A percentile compares a stretch with the other conserved stretches of the same genome.
These are phyloP conservation scores for Rhodamnia rubescens DNA, from an alignment of 345 rosid genomes.

Conservation along the genomic window DNA sequence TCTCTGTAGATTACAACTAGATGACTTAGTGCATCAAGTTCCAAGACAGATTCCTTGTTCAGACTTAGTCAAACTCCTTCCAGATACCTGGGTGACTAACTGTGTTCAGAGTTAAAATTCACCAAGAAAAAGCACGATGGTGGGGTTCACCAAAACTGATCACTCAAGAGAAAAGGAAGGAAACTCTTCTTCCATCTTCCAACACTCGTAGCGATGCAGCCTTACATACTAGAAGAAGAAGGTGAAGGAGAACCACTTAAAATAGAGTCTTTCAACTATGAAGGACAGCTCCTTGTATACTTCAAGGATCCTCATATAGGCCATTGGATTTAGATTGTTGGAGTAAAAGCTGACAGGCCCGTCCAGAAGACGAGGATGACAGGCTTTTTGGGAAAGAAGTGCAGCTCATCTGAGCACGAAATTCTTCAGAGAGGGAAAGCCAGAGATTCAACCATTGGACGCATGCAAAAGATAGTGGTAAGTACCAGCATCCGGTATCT, in stretches of 20 bases:
- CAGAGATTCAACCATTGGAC: background rate
- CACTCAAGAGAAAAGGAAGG: background rate
- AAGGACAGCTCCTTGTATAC: background rate
- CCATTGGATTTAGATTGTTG: background rate
- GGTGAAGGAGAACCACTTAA: background rate
- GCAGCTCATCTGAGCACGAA: background rate
- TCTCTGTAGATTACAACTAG: background rate
- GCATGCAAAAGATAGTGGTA: background rate
- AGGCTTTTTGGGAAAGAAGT: background rate
- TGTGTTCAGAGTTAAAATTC: background rate
- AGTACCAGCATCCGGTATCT: background rate
- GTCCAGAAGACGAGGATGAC: accelerated
- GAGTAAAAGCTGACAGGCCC: background rate
- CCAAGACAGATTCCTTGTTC: background rate
- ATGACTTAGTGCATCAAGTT: background rate
- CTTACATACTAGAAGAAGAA: background rate
- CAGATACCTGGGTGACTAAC: background rate
- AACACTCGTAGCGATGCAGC: background rate
- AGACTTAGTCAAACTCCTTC: background rate
- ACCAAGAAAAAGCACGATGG: background rate
- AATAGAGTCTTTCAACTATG: background rate
- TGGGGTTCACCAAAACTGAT: background rate
- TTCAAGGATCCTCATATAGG: background rate
- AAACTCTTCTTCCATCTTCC: background rate
- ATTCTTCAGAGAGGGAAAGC: background rate